Percentiles rank a stretch among this genome's conserved stretches.
Conservation (phyloP, 768 basidiomycete genomes). For the Candolleomyces efflorescens region DNA sequence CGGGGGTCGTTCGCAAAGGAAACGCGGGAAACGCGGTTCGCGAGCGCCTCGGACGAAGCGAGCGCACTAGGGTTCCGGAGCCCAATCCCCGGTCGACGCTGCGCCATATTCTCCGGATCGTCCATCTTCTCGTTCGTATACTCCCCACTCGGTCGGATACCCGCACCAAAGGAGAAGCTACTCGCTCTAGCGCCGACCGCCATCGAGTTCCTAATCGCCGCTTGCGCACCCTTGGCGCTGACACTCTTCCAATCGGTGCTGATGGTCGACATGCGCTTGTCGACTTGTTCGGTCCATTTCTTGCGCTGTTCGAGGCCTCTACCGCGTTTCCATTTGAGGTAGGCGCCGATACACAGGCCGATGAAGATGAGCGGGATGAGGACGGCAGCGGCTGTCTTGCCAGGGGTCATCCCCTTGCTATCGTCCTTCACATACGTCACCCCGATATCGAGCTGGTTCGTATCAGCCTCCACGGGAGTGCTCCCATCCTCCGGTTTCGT, state of each 20-base stretch:
- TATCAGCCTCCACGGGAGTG: constrained; percentile 37
- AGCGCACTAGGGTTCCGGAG: constrained; percentile 44
- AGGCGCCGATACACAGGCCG: constrained; percentile 36
- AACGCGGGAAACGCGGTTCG: constrained; percentile 30
- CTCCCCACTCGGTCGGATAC: constrained; percentile 38
- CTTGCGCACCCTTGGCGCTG: constrained; percentile 62
- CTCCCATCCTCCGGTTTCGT: constrained; percentile 33
- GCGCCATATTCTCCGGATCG: constrained; percentile 39
- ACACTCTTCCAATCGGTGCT: constrained; percentile 75
- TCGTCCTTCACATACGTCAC: constrained; percentile 38
- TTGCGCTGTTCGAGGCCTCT: constrained; percentile 47
- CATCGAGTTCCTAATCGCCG: constrained; percentile 69
- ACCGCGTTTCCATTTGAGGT: constrained; percentile 50
- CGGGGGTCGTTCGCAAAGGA: constrained; percentile 38
- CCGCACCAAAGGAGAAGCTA: constrained; percentile 51
- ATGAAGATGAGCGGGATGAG: constrained; percentile 59
- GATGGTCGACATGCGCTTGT: constrained; percentile 83
- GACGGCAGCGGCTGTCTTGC: constrained; percentile 64
- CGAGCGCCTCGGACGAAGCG: constrained; percentile 29
- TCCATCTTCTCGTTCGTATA: constrained; percentile 26
- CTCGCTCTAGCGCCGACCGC: constrained; percentile 41
- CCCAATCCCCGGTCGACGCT: constrained; percentile 47
- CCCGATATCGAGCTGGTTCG: constrained; percentile 22
- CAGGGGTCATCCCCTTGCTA: constrained; percentile 34
- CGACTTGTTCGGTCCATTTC: constrained; percentile 62